These are phyloP conservation scores for Elsinoe necatrix DNA, from an alignment of 2,329 filamentous ascomycete genomes.

Conservation along the genomic window DNA sequence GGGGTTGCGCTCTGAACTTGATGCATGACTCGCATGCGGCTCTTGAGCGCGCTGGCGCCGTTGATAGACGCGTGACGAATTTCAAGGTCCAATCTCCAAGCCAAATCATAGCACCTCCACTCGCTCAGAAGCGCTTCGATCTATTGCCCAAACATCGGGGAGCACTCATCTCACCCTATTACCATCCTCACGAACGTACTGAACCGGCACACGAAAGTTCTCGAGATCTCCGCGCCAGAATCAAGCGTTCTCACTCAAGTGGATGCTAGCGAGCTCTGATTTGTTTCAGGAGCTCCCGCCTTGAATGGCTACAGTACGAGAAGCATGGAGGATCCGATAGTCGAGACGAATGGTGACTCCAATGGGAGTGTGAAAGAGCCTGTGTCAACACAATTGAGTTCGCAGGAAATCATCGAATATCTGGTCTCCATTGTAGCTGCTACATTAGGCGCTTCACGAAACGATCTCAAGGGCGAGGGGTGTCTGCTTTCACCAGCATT, in stretches of 20 bases:
- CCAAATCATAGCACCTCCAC: background rate
- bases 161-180: background rate
- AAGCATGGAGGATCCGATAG: slow-evolving; percentile 32
- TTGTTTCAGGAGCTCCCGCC: background rate
- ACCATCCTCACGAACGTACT: background rate
- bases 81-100: background rate
- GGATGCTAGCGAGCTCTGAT: background rate
- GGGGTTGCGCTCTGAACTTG: too few species aligned
- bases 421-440: slow-evolving; percentile 41
- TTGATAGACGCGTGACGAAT: slow-evolving; percentile 8
- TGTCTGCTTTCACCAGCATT: slow-evolving; percentile 70
- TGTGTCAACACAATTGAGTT: slow-evolving; percentile 32
- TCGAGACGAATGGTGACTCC: slow-evolving; percentile 28
- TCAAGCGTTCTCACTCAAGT: background rate
- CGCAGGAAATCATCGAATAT: slow-evolving; percentile 42
- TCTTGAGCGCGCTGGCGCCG: background rate
- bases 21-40: background rate
- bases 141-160: background rate
- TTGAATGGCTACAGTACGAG: slow-evolving; percentile 8
- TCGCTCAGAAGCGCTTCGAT: background rate
- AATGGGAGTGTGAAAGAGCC: slow-evolving; percentile 26
- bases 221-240: background rate
- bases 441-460: slow-evolving; percentile 46
- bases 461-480: slow-evolving; percentile 70
- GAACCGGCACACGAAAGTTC: background rate